Conservation (phyloP, 441 rosid species). For the Flueggea neowawraea region DNA sequence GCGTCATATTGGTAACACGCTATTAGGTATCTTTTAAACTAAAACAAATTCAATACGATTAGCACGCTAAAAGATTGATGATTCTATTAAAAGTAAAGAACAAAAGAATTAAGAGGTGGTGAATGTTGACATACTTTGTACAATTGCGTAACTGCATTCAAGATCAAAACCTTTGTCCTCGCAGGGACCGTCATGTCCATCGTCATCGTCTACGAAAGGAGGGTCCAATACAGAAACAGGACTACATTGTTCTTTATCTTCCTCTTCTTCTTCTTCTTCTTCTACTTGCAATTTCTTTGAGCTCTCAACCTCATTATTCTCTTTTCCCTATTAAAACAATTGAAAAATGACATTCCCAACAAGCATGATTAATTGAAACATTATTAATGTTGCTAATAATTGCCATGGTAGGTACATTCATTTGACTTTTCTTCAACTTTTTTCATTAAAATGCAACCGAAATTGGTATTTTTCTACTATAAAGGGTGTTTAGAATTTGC, state of each 20-base stretch:
- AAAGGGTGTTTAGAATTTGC: conserved; percentile 19
- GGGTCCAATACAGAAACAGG: conserved; percentile 95
- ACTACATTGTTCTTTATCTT: conserved; percentile 85
- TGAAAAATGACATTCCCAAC: background rate
- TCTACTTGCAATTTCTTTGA: conserved; percentile 39
- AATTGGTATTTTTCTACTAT: conserved; percentile 7
- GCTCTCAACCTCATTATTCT: conserved; percentile 35
- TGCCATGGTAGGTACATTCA: conserved; percentile 1
- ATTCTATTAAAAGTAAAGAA: background rate
- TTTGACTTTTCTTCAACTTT: conserved; percentile 22
- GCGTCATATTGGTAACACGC: too few relatives aligned
- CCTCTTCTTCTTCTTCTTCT: conserved; percentile 44
- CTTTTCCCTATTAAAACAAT: conserved; percentile 31
- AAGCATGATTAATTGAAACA: too few relatives aligned
- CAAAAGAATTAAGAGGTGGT: background rate
- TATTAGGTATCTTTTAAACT: too few relatives aligned
- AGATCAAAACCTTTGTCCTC: conserved; percentile 42
- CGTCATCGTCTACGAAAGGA: conserved; percentile 74
- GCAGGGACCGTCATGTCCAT: conserved; percentile 23
- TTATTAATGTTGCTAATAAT: background rate
- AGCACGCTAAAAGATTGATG: too few relatives aligned
- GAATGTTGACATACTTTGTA: conserved; percentile 64
- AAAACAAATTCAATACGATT: too few relatives aligned
- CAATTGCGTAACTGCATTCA: conserved; percentile 58
- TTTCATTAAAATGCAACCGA: conserved; percentile 2